Base-by-base conservation (phyloP, 2,329 filamentous ascomycete genomes). In the Leptographium wingfieldii region DNA sequence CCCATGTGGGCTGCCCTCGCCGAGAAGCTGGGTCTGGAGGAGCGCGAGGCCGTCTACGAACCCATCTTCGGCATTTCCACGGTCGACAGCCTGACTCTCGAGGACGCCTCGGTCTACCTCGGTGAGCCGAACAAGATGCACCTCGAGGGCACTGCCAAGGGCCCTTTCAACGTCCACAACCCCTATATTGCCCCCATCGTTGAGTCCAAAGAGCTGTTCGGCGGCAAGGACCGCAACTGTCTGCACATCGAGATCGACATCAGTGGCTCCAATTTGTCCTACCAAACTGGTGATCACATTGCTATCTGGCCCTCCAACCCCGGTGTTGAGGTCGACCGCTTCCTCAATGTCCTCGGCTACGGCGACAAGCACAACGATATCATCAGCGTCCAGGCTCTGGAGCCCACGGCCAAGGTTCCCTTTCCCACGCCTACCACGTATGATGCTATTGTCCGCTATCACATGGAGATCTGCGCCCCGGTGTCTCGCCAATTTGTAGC, bases 391-490 rank as follows among this genome's bases (percentile, higher is more conserved):
- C 96, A 95, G 77, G 86, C 90, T 61, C 83, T 96, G 49, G 95
- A 99, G 73, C 85, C 92, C 52, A 97, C 94, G 10, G 91, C 94
- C 66, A 97, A 96, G 77, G 91, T 99, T 54, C 94, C 94, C 9
- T 97, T 99, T 78, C 95, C 95, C 22, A 92, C 92, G 5, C 94
- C 94, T 7, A 97, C 94, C 19, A 99, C 94, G 2, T 97, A 92
- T 74, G 92, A 97, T 74, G 88, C 92, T 61, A 90, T 92, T 64
- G 78, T 89, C 62, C 89, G 94, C 66, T 99, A 96, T 75, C 92
- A 99, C 74, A 87, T 99, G 79, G 95, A 99, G 76, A 94, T 96
- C 65, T 90, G 91, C 71, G 91, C 90, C 53, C 90, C 94, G 55
- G 88, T 99, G 35, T 99, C 94, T 61, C 92, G 95, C 77, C 94